Percentiles rank a stretch among this genome's conserved stretches.
These are phyloP conservation scores for Trichoderma orchidacearum DNA, from an alignment of 495 filamentous ascomycete genomes.

Conservation along the genomic window DNA sequence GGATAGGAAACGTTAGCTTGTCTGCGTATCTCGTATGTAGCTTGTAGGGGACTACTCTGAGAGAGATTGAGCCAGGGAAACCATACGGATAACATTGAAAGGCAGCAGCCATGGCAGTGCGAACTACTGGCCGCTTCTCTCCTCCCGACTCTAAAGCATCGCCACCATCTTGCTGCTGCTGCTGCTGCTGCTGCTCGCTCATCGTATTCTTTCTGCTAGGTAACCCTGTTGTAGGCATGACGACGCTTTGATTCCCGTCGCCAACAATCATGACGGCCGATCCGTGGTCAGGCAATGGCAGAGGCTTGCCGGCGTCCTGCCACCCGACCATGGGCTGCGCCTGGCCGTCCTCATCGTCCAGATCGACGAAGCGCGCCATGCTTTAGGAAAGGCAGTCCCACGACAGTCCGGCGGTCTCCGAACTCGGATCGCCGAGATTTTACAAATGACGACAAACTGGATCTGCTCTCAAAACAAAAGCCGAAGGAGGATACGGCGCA, in stretches of 20 bases:
- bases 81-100: constrained; percentile 81
- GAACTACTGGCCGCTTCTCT: constrained; percentile 42
- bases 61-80: constrained; percentile 13
- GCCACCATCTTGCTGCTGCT: too few relatives aligned
- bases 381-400: not conserved
- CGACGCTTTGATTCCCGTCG: constrained; percentile 4
- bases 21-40: not conserved
- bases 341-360: constrained; percentile 41
- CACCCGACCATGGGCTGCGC: constrained; percentile 10
- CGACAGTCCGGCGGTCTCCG: not conserved
- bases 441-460: not conserved
- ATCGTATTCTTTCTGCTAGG: constrained; percentile 5
- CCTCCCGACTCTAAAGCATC: constrained; percentile 12
- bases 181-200: constrained; percentile 8
- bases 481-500: not conserved
- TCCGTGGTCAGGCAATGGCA: constrained; percentile 5
- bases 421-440: not conserved
- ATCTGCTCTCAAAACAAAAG: not conserved
- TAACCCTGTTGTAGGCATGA: not conserved
- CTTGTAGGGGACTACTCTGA: too few relatives aligned
- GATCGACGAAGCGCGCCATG: constrained; percentile 55
- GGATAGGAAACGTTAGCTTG: not conserved
- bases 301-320: constrained; percentile 6
- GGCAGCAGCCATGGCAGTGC: constrained; percentile 58
- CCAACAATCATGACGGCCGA: constrained; percentile 3